Evolutionary conservation across 2,329 filamentous ascomycete species (phyloP).

Genomic region (Venturia pyrina): DNA sequence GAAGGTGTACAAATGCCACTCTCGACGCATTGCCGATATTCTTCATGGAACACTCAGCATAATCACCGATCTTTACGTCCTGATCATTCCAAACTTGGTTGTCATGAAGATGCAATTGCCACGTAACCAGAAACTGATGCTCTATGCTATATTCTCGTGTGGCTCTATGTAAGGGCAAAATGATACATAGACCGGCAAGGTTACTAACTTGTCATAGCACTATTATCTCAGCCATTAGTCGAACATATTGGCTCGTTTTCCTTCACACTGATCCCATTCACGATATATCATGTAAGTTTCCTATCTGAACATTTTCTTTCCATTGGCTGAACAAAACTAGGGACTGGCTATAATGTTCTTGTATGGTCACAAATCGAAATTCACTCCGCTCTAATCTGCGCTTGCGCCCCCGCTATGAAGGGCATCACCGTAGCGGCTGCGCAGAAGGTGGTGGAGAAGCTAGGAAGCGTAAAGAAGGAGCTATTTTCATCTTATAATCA

Average conservation of each 20-base stretch:
- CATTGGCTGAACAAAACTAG: background rate
- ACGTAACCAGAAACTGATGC: constrained; percentile 15
- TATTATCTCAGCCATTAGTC: constrained; percentile 21
- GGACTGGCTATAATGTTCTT: background rate
- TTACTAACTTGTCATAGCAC: constrained; percentile 5
- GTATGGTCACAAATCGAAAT: background rate
- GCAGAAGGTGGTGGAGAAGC: background rate
- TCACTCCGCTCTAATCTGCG: constrained; percentile 2
- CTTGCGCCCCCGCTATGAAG: background rate
- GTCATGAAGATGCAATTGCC: constrained; percentile 17
- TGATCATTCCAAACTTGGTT: constrained; percentile 16
- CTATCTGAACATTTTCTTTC: background rate
- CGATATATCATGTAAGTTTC: constrained; percentile 19
- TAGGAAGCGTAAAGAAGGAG: background rate
- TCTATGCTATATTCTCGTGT: constrained; percentile 13
- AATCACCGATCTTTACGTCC: constrained; percentile 18
- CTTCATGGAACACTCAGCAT: constrained; percentile 15
- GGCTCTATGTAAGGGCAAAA: constrained; percentile 10
- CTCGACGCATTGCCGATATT: constrained; percentile 16
- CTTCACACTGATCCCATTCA: constrained; percentile 15
- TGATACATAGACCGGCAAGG: background rate
- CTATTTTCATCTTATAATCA: background rate
- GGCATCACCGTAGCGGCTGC: background rate
- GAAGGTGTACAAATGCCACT: constrained; percentile 13
- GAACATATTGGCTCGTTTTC: constrained; percentile 21